Percentiles rank a stretch among this genome's conserved stretches.
phyloP scores from a whole-genome alignment of 257 asterid species.

The Marsdenia floribunda region DNA sequence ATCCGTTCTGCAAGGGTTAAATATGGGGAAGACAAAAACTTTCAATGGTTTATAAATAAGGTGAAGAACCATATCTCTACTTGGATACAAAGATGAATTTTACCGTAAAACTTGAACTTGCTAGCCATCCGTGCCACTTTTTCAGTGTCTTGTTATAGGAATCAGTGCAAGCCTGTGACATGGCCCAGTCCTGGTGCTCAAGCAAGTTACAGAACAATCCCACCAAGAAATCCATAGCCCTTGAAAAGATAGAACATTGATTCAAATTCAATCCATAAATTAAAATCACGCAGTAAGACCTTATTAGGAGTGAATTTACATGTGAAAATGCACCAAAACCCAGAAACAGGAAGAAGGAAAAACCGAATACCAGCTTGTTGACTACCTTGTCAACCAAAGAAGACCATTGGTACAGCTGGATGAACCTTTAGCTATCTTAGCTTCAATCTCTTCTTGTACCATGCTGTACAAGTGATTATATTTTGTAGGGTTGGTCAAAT shows the following conservation, averaged over 20 bases:
- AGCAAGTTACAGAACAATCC: constrained; percentile 69
- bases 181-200: constrained; percentile 77
- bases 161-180: constrained; percentile 87
- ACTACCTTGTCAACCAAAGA: constrained; percentile 94
- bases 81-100: background rate
- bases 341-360: constrained; percentile 7
- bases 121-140: constrained; percentile 96
- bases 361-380: background rate
- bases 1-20: background rate
- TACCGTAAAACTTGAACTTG: constrained; percentile 93
- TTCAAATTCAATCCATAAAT: background rate
- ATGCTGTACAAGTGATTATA: constrained; percentile 66
- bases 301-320: background rate
- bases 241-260: constrained; percentile 21
- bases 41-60: background rate
- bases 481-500: constrained; percentile 59
- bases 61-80: background rate
- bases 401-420: constrained; percentile 97
- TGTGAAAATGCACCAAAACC: background rate
- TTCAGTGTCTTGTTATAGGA: constrained; percentile 80
- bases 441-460: constrained; percentile 88
- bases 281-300: background rate
- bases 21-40: background rate
- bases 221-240: constrained; percentile 98
- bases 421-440: constrained; percentile 87